These are phyloP conservation scores for Cladosporium cucumerinum DNA, from an alignment of 2,329 filamentous ascomycete genomes.

Conservation along the genomic window DNA sequence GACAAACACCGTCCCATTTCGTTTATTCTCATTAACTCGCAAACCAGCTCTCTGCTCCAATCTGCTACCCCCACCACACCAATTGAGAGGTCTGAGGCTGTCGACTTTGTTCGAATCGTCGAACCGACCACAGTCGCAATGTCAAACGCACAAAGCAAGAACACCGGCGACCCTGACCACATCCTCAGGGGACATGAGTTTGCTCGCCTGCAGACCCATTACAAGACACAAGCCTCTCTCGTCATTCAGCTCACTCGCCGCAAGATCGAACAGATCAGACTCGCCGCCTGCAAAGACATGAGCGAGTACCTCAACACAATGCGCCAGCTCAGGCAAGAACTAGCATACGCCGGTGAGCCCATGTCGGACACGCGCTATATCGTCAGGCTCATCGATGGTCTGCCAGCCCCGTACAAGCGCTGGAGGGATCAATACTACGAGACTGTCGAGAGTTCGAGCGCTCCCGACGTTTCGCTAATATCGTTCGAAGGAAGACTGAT, in stretches of 20 bases:
- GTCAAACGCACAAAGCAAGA: background rate
- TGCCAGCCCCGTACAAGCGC: background rate
- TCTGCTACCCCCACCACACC: background rate
- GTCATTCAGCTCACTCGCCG: background rate
- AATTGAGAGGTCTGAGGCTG: background rate
- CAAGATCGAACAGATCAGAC: background rate
- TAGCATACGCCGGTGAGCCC: background rate
- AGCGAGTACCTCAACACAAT: background rate
- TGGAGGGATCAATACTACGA: background rate
- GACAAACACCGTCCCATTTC: background rate
- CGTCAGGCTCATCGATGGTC: background rate
- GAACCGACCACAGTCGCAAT: background rate
- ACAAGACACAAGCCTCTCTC: background rate
- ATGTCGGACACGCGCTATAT: background rate
- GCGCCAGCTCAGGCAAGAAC: background rate
- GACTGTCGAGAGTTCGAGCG: background rate
- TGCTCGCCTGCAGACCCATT: background rate
- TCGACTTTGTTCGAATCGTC: background rate
- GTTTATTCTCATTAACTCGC: background rate
- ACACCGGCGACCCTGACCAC: background rate
- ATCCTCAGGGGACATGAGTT: background rate
- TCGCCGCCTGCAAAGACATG: background rate
- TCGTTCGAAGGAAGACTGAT: background rate
- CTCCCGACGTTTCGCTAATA: background rate
- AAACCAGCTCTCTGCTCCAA: background rate